Base-by-base conservation (phyloP, 306 rosid species). In the Cyamopsis tetragonoloba region DNA sequence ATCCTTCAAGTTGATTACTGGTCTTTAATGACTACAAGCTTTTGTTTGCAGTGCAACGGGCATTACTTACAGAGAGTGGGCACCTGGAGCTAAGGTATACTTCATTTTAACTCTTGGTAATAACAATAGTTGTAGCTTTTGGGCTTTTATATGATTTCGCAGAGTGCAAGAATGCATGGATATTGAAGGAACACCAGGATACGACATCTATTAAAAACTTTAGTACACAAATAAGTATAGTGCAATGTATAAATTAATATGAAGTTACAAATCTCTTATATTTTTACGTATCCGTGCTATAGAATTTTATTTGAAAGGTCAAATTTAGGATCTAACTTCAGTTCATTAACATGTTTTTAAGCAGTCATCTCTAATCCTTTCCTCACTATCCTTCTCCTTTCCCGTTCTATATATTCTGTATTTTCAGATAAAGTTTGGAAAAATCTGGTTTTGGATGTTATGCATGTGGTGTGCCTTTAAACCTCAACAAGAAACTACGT, bases 61-160 rank as follows among this genome's bases (percentile, higher is more conserved):
- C 77, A 84, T 93, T 75, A 88, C 95, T 54, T 93, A 89, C 74
- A 79, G 97, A 66, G 98, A 93, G 79, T 93, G 98, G 98, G 98
- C 98, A 26, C 98, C 98, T 46, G 98, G 86, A 70, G 98, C 98
- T 58, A 88, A 74, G 98, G 98, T 93, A 82, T 14, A 15, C 31
- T 60, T 53, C 62, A 80, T 76, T 60, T 61, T 46, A 55, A 20
- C 48, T 61, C 4, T 65, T 60, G 34, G 43, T 63, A 56, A 34
- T 27, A 39, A 24, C 46, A 6, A 8, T 7, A 32, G 14, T 43
- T 66, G 37, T 71, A 18, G 7, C 35, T 30, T 62, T 39, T 47
- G 3, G 49, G 49, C n/a, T n/a, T 31, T 58, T 60, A 69, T 46
- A 27, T 56, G 47, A 30, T 27, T 61, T 32, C 39, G 71, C n/a